Evolutionary conservation across 2,329 filamentous ascomycete species (phyloP).

Genomic region (Coniella lustricola): DNA sequence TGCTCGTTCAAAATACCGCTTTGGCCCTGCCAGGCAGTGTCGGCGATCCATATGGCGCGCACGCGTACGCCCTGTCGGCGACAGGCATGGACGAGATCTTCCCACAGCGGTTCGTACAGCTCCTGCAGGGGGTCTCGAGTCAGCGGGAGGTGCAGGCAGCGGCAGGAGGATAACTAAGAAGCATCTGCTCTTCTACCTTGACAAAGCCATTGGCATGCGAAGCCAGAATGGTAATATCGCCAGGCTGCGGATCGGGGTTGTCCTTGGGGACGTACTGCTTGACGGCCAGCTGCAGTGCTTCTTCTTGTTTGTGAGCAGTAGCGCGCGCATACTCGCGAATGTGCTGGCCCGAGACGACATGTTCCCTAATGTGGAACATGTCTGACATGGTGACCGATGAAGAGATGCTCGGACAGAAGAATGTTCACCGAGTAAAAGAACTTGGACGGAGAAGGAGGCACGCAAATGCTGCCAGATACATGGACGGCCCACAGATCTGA

Average conservation of each 20-base stretch:
- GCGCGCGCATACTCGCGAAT: conserved; percentile 75
- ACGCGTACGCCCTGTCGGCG: conserved; percentile 59
- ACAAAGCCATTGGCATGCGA: conserved; percentile 90
- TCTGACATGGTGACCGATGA: conserved; percentile 25
- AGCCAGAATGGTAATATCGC: conserved; percentile 78
- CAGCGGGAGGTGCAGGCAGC: neutral
- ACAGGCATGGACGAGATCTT: conserved; percentile 61
- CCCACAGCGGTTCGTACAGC: conserved; percentile 87
- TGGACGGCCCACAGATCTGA: no score
- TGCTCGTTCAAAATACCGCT: conserved; percentile 72
- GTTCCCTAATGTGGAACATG: conserved; percentile 62
- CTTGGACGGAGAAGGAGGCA: no score
- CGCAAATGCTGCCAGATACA: no score
- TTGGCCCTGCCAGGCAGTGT: conserved; percentile 77
- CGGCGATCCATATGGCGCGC: conserved; percentile 80
- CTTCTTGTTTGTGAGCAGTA: conserved; percentile 65
- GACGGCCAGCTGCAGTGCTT: conserved; percentile 64
- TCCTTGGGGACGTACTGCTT: conserved; percentile 82
- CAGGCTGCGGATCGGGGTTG: conserved; percentile 59
- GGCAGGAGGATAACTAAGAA: no score
- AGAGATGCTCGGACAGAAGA: no score
- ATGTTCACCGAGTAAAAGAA: no score
- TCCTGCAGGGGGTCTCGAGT: conserved; percentile 47
- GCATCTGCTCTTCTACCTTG: conserved; percentile 62
- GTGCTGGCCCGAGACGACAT: conserved; percentile 66